Base-by-base conservation (phyloP, 768 basidiomycete genomes). In the Lactarius sp. region DNA sequence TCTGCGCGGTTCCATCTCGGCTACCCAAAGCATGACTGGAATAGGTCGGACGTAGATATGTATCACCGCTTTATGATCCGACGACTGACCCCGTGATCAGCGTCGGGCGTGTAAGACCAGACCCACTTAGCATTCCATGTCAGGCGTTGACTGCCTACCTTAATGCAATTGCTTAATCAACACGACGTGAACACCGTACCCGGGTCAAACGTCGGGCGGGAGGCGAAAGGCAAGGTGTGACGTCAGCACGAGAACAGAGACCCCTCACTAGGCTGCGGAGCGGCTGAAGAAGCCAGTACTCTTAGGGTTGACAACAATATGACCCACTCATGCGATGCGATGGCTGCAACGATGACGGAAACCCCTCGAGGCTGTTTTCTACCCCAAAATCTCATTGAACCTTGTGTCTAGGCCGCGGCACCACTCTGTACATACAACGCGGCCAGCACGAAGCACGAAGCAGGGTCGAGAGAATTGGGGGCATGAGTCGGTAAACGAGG, bases 391-490 rank as follows among this genome's bases (percentile, higher is more conserved):
- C 12, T 27, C 51, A 34, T 18, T 52, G 51, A 52, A n/a, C 14
- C 18, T 16, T 39, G 46, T 18, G 49, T 42, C 49, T 14, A 51
- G 50, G 37, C 58, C 58, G 58, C 58, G 58, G 49, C 7, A n/a
- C 27, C 14, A 18, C 2, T 54, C 27, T 49, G 37, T 54, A 47
- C 27, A 47, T 53, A 52, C 44, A 49, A 20, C n/a, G 59, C 20
- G 59, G 52, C 42, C 34, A 53, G 60, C n/a, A 18, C 44, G 44
- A 54, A 53, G 60, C n/a, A 18, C 44, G 44, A 54, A 39, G 46
- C 44, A 39, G 18, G 16, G 13, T 12, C 27, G 31, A 52, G 54
- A 18, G 7, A 61, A 27, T 46, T 20, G 4, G 27, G 20, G 6
- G 42, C 39, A 31, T 14, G 27, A 16, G 41, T 14, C 37, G 53